Conservation (phyloP, 495 filamentous ascomycete species). For the Podospora australis region DNA sequence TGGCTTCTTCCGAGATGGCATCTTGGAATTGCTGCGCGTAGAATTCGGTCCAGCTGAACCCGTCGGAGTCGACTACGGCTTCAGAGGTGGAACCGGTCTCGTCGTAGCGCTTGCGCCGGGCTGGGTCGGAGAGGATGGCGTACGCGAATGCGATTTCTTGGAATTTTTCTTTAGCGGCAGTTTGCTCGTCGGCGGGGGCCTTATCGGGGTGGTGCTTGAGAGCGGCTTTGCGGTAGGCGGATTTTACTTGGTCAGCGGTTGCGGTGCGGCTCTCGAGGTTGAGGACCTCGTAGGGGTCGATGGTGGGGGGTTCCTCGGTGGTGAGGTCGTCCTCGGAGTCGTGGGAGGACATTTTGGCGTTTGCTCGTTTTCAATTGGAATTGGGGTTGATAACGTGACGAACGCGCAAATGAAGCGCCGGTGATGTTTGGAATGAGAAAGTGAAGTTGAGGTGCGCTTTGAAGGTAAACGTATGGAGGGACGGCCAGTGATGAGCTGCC, state of each 20-base stretch:
- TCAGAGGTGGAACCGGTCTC: conserved; percentile 81
- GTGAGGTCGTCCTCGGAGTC: conserved; percentile 27
- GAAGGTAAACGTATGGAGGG: not conserved
- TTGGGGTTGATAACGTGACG: not conserved
- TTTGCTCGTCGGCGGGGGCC: conserved; percentile 53
- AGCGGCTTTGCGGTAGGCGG: conserved; percentile 81
- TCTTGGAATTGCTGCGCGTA: conserved; percentile 75
- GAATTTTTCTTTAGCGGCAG: conserved; percentile 68
- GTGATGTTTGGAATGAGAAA: not conserved
- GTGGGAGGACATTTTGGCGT: not conserved
- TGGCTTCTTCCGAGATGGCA: conserved; percentile 58
- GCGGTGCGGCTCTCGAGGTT: conserved; percentile 57
- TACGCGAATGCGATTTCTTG: conserved; percentile 91
- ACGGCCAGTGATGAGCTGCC: not conserved
- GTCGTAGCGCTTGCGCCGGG: conserved; percentile 77
- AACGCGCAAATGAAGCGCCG: not conserved
- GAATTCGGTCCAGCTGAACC: conserved; percentile 86
- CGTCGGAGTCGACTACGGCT: conserved; percentile 58
- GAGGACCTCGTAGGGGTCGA: conserved; percentile 84
- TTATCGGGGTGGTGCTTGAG: conserved; percentile 93
- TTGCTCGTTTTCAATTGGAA: not conserved
- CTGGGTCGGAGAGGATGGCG: conserved; percentile 76
- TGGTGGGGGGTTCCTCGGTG: conserved; percentile 37
- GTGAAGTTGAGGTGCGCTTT: not conserved
- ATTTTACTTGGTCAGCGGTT: conserved; percentile 66